Conservation (phyloP, 768 basidiomycete species). For the Leccinum disarticulatum region DNA sequence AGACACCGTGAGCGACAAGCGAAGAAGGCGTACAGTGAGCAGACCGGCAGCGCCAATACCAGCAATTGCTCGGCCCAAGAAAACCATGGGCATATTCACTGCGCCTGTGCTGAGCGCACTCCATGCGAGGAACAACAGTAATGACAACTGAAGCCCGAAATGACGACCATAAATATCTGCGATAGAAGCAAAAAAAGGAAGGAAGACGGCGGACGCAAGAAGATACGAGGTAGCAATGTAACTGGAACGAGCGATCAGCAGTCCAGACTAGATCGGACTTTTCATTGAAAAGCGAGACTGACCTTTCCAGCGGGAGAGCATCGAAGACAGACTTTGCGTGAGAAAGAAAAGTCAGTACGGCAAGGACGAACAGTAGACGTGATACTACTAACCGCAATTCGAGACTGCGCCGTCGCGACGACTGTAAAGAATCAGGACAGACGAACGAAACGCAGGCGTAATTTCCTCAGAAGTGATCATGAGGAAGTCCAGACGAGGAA, state of each 20-base stretch:
- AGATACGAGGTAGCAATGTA: slow-evolving; percentile 53
- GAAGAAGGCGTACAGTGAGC: slow-evolving; percentile 28
- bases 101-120: slow-evolving; percentile 46
- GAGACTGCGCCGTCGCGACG: slow-evolving; percentile 51
- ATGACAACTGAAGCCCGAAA: slow-evolving; percentile 43
- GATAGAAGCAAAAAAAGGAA: slow-evolving; percentile 50
- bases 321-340: slow-evolving; percentile 29
- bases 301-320: slow-evolving; percentile 29
- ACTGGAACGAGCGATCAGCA: slow-evolving; percentile 19
- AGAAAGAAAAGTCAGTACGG: background rate
- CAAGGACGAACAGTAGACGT: background rate
- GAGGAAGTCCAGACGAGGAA: too few relatives aligned
- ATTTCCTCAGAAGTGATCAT: background rate
- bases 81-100: slow-evolving; percentile 43
- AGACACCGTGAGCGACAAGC: background rate
- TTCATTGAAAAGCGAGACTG: background rate
- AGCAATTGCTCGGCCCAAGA: slow-evolving; percentile 48
- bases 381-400: slow-evolving; percentile 43
- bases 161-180: slow-evolving; percentile 53
- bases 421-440: slow-evolving; percentile 28
- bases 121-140: slow-evolving; percentile 47
- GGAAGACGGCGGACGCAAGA: slow-evolving; percentile 51
- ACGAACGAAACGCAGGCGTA: background rate
- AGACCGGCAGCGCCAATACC: slow-evolving; percentile 50
- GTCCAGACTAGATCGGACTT: background rate